Evolutionary conservation across 169 alveolate genomes (phyloP).

Genomic region (Hepatocystis sp.): DNA sequence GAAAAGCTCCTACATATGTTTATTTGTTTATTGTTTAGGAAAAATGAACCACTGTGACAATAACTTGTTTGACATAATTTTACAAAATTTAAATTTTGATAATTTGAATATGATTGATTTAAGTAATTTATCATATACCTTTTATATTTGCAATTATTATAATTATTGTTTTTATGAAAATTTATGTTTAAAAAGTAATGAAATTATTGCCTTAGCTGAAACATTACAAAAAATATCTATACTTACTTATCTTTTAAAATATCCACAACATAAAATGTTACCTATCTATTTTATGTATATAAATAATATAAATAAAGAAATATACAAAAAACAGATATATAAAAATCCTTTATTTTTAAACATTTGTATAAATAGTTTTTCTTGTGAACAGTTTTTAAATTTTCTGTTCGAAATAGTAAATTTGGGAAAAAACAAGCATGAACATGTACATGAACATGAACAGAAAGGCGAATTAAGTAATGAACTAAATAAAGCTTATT

Average conservation of each 20-base stretch:
- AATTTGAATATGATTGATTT: conserved; percentile 53
- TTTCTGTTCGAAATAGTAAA: conserved; percentile 12
- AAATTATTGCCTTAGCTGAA: conserved; percentile 22
- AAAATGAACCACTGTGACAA: conserved; percentile 63
- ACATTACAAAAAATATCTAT: conserved; percentile 54
- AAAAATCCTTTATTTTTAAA: conserved; percentile 29
- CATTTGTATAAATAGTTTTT: conserved; percentile 61
- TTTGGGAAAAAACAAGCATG: background rate
- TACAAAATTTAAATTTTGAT: conserved; percentile 35
- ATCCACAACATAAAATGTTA: conserved; percentile 27
- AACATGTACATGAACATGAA: background rate
- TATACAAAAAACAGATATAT: conserved; percentile 26
- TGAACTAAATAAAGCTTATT: conserved; percentile 16
- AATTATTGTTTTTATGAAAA: conserved; percentile 29
- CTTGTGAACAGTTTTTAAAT: conserved; percentile 29
- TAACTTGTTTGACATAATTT: conserved; percentile 17
- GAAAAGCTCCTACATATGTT: conserved; percentile 19
- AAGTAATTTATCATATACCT: conserved; percentile 70
- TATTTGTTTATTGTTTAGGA: conserved; percentile 55
- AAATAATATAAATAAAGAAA: conserved; percentile 21
- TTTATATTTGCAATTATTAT: conserved; percentile 59
- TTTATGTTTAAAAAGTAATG: conserved; percentile 24
- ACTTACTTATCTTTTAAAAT: conserved; percentile 55
- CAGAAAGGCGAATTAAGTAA: no score
- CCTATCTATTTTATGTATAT: conserved; percentile 27